Evolutionary conservation across 2,329 filamentous ascomycete genomes (phyloP), one percentile per base, ranked within the genome.

Genomic region (Coniochaeta prunicola): DNA sequence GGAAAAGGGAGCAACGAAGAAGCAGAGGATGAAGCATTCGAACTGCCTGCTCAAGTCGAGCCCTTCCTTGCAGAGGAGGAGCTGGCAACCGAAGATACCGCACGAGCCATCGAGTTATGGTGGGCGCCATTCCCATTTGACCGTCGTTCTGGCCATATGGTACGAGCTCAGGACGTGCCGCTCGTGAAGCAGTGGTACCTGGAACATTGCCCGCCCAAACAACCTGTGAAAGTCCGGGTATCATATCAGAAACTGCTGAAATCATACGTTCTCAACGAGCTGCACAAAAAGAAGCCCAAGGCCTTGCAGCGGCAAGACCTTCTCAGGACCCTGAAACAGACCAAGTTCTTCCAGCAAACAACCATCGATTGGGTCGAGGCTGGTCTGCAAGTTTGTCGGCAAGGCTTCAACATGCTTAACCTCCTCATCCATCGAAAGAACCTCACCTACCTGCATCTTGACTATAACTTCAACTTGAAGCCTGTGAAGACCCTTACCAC

Each of bases 291-390:
- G 76, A 91, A 89, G 64, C 91, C 93, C 7, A 97, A 99, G 79
- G 91, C 94, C 4, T 88, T 96, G 65, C 96, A 92, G 77, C 96
- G 93, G 71, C 94, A 99, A 69, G 91, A 96, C 68, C 76, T 99
- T 59, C 83, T 97, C 71, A 86, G 86, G 67, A 96, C 91, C 9
- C 76, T 99, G 64, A 97, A 97, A 75, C 87, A 91, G 65, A 99
- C 94, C 54, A 99, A 99, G 70, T 99, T 99, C 78, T 99, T 99
- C 82, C 96, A 99, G 74, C 94, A 97, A 74, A 99, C 94, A 3
- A 96, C 91, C 9, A 97, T 99, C 63, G 94, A 99, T 72, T 99
- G 94, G 94, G 94, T 99, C 45, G 94, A 99, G 77, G 94, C 96
- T 66, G 94, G 96, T 77, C 82, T 99, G 69, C 96, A 99, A 76